phyloP scores from a whole-genome alignment of 352 stramenopile genomes.

The Thraustochytrium striatum region DNA sequence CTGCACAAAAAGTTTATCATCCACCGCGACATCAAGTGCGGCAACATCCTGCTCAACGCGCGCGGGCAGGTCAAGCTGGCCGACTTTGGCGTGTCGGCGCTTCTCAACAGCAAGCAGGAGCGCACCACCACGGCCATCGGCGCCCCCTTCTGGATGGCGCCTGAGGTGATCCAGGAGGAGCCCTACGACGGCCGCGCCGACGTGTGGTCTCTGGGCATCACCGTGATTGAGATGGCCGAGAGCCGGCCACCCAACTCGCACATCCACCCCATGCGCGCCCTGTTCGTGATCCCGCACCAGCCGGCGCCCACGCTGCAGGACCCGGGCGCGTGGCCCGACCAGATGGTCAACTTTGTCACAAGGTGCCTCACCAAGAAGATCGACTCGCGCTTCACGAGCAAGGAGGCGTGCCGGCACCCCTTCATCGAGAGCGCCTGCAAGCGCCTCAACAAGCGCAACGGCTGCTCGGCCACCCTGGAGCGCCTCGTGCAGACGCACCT shows the following conservation, averaged over 20 bases:
- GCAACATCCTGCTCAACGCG: constrained; percentile 77
- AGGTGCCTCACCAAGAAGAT: constrained; percentile 73
- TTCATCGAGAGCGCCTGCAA: constrained; percentile 62
- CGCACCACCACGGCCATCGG: constrained; percentile 97
- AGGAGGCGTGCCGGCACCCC: constrained; percentile 72
- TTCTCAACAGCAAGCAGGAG: constrained; percentile 70
- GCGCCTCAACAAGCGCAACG: not conserved
- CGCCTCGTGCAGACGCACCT: constrained; percentile 23
- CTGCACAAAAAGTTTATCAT: constrained; percentile 76
- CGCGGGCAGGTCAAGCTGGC: constrained; percentile 59
- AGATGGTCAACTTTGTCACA: constrained; percentile 71
- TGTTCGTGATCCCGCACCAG: constrained; percentile 95
- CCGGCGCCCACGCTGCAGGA: constrained; percentile 73
- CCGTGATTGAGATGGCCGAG: constrained; percentile 94
- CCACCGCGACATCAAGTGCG: constrained; percentile 81
- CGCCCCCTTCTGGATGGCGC: constrained; percentile 97
- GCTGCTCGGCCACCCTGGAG: constrained; percentile 25
- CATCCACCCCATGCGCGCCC: constrained; percentile 93
- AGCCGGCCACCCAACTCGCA: constrained; percentile 85
- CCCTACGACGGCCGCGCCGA: constrained; percentile 92
- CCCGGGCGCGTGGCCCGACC: constrained; percentile 54
- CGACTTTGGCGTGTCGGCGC: constrained; percentile 59
- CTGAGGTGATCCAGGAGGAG: constrained; percentile 70
- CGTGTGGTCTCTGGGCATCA: constrained; percentile 96
- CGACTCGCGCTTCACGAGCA: constrained; percentile 69